Percentiles rank a stretch among this genome's conserved stretches.
phyloP scores from a whole-genome alignment of 2,329 filamentous ascomycete species.

The Seiridium cupressi region DNA sequence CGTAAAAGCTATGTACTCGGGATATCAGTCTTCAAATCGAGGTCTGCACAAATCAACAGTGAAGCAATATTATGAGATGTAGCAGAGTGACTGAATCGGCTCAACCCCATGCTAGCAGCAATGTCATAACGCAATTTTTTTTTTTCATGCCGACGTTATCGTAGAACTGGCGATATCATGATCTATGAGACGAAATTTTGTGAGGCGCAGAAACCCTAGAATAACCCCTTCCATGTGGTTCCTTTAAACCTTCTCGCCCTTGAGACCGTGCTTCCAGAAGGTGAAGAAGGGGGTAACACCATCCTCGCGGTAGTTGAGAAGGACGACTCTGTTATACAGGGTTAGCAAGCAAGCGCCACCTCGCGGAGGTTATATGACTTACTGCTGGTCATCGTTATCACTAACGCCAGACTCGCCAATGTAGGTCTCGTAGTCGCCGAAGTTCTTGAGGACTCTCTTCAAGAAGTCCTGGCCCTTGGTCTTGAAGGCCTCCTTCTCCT shows the following conservation, averaged over 20 bases:
- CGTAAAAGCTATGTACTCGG: no score
- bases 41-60: no score
- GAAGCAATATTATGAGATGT: no score
- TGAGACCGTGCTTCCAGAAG: slow-evolving; percentile 93
- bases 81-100: no score
- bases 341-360: not conserved
- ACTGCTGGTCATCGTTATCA: slow-evolving; percentile 78
- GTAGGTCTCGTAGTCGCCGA: slow-evolving; percentile 96
- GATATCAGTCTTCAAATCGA: no score
- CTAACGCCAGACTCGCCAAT: slow-evolving; percentile 66
- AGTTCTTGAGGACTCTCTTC: slow-evolving; percentile 78
- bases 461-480: slow-evolving; percentile 69
- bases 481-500: slow-evolving; percentile 75
- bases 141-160: not conserved
- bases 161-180: slow-evolving; percentile 4
- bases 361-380: not conserved
- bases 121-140: not conserved
- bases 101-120: no score
- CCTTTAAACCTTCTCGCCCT: slow-evolving; percentile 84
- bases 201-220: not conserved
- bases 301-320: slow-evolving; percentile 98
- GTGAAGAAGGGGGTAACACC: slow-evolving; percentile 86
- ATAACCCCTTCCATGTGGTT: not conserved
- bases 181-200: slow-evolving; percentile 10
- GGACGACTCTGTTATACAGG: slow-evolving; percentile 51